phyloP scores from a whole-genome alignment of 148 eudicot genomes.

The Tetragonia tetragonoides region DNA sequence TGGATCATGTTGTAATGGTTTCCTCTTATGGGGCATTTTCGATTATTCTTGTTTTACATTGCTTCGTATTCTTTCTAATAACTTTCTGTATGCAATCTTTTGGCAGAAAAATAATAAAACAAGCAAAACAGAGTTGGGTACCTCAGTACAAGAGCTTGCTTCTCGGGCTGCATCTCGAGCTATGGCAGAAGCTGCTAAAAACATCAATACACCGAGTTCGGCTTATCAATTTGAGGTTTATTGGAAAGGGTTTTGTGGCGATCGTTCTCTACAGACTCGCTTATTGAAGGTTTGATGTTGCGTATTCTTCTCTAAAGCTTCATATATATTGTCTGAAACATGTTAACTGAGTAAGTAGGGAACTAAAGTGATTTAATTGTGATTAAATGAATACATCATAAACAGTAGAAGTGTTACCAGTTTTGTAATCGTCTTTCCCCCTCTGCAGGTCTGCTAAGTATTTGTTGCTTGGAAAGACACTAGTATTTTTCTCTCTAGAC shows the following conservation, averaged over 20 bases:
- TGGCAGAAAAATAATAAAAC: slow-evolving; percentile 35
- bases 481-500: not conserved
- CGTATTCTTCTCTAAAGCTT: slow-evolving; percentile 2
- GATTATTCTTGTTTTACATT: not conserved
- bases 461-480: not conserved
- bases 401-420: not conserved
- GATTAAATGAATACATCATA: not conserved
- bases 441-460: not conserved
- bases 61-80: not conserved
- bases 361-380: too few relatives aligned
- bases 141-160: slow-evolving; percentile 86
- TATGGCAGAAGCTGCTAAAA: slow-evolving; percentile 71
- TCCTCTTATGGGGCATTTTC: not conserved
- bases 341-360: not conserved
- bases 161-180: slow-evolving; percentile 85
- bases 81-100: not conserved
- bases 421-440: not conserved
- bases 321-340: slow-evolving; percentile 2
- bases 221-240: slow-evolving; percentile 91
- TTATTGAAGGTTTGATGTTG: slow-evolving; percentile 61
- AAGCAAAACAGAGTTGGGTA: slow-evolving; percentile 47
- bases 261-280: slow-evolving; percentile 66
- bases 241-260: slow-evolving; percentile 86
- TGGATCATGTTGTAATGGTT: not conserved
- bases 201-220: slow-evolving; percentile 69